Evolutionary conservation across 2,329 filamentous ascomycete genomes (phyloP).

Genomic region (Apiospora saccharicola): DNA sequence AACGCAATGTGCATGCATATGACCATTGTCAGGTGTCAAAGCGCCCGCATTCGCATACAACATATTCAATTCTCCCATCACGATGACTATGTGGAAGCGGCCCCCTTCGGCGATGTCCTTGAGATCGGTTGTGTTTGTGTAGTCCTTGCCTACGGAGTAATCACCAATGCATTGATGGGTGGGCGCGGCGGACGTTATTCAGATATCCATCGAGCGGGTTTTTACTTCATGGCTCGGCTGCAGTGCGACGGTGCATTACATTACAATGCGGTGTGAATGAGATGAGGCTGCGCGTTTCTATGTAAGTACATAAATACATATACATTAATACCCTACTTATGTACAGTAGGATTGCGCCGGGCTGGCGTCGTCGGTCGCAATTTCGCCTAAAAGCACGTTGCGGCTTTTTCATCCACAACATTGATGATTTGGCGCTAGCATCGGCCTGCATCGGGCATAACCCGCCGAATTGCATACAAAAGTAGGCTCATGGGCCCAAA

Average conservation of each 20-base stretch:
- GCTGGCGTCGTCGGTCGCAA: constrained; percentile 10
- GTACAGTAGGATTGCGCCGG: not conserved
- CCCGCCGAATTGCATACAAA: constrained; percentile 1
- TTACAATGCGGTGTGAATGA: not conserved
- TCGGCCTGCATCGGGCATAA: constrained; percentile 14
- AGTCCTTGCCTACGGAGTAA: not conserved
- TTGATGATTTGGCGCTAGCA: constrained; percentile 2
- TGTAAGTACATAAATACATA: not conserved
- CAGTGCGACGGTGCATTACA: constrained; percentile 12
- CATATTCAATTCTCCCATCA: not conserved
- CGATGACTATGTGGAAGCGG: not conserved
- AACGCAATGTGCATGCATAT: not conserved
- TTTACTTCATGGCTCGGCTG: not conserved
- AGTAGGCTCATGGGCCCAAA: not conserved
- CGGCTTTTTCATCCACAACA: constrained; percentile 5
- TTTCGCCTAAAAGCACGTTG: constrained; percentile 4
- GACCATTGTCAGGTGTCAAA: not conserved
- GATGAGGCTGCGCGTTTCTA: not conserved
- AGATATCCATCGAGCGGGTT: not conserved
- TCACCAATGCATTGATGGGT: constrained; percentile 16
- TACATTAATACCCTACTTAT: not conserved
- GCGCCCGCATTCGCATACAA: not conserved
- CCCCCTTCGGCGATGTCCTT: not conserved
- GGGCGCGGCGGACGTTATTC: not conserved
- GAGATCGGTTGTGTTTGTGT: not conserved